Percentiles rank a stretch among this genome's conserved stretches.
Conservation (phyloP, 306 rosid genomes). For the Hippophae gyantsensis region DNA sequence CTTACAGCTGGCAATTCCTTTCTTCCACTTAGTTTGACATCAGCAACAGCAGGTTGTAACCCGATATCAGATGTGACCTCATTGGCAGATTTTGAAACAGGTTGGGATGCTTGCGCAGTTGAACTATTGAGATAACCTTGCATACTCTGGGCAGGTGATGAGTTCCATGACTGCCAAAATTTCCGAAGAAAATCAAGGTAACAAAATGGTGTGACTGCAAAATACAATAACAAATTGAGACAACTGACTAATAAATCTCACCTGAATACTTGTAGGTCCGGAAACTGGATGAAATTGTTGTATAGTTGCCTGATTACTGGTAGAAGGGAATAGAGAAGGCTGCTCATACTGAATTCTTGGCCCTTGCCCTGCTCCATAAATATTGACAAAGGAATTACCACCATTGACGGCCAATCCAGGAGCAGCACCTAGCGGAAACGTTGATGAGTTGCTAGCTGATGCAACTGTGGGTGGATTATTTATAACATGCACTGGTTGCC, state of each 20-base stretch:
- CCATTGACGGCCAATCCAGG: slow-evolving; percentile 34
- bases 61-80: slow-evolving; percentile 22
- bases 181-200: slow-evolving; percentile 21
- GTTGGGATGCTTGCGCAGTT: slow-evolving; percentile 39
- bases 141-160: slow-evolving; percentile 26
- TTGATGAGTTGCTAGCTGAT: slow-evolving; percentile 35
- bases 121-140: slow-evolving; percentile 44
- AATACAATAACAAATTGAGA: slow-evolving; percentile 15
- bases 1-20: slow-evolving; percentile 69
- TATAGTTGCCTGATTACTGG: slow-evolving; percentile 32
- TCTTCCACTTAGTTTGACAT: slow-evolving; percentile 51
- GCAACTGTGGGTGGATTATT: slow-evolving; percentile 31
- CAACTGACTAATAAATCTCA: slow-evolving; percentile 21
- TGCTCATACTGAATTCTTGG: slow-evolving; percentile 48
- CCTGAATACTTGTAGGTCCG: slow-evolving; percentile 63
- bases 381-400: slow-evolving; percentile 17
- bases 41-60: slow-evolving; percentile 39
- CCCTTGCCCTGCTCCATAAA: slow-evolving; percentile 49
- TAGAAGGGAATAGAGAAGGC: slow-evolving; percentile 40
- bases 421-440: slow-evolving; percentile 35
- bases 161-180: slow-evolving; percentile 56
- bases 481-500: slow-evolving; percentile 27
- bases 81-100: slow-evolving; percentile 29
- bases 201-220: background rate
- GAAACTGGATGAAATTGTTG: slow-evolving; percentile 39